Base-by-base conservation (phyloP, 108 stramenopile genomes). In the Hondaea fermentalgiana region DNA sequence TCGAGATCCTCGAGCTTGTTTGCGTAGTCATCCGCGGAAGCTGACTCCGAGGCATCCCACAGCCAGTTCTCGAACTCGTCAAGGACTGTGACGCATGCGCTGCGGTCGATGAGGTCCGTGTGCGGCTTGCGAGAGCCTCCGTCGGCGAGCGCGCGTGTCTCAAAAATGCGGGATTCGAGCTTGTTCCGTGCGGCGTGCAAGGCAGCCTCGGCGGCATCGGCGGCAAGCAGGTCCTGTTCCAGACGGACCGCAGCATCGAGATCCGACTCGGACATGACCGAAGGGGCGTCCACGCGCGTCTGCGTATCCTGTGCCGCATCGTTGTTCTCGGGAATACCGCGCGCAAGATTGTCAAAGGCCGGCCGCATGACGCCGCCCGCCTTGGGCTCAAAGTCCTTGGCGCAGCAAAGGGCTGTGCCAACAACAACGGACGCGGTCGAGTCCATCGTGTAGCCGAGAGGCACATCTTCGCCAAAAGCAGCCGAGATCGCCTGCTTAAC, bases 1-100 rank as follows among this genome's bases (percentile, higher is more conserved):
- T 49, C 6, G 55, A 90, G 17, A 29, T 55, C 55, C 29, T 87
- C 43, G 14, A 59, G 16, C 58, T 90, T 90, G 72, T 14, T 5
- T 4, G 5, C 44, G 44, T 76, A 60, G 64, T 42, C 42, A 2
- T 69, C 14, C 25, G 25, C 64, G 8, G 64, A 42, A 4, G 51
- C 49, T 12, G 45, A 10, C 51, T 83, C 76, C 28, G 76, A 83
- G n/a, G 45, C 76, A 16, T n/a, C 42, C 87, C 87, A 90, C n/a
- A 90, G 72, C 89, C 89, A 90, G 35, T 58, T 57, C 59, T 90
- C 89, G 35, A 21, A 57, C 19, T 87, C 89, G 44, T 90, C 60
- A 19, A 87, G 58, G 5, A 89, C 28, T 5, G 72, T n/a, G 0
- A 23, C 25, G 57, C 76, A 83, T 14, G 28, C 59, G 21, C 17